phyloP scores from a whole-genome alignment of 768 basidiomycete species.

The Termitomyces titanicus region DNA sequence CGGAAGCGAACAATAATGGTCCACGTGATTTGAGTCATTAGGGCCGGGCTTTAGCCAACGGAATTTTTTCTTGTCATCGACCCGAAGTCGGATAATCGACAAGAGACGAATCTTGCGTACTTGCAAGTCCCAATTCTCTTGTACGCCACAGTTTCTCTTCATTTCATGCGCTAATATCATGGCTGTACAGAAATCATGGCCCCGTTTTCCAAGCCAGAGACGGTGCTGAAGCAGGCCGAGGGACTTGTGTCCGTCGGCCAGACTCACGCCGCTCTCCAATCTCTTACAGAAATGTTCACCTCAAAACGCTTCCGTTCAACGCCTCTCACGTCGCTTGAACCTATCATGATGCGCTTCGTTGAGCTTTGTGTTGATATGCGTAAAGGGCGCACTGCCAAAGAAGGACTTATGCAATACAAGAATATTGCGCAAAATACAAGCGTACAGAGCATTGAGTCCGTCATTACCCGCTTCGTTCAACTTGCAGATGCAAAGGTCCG shows the following conservation, averaged over 20 bases:
- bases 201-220: constrained; percentile 88
- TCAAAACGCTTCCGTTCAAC: constrained; percentile 94
- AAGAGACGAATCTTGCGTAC: constrained; percentile 8
- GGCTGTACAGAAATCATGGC: constrained; percentile 51
- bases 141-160: not conserved
- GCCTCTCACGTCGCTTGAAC: constrained; percentile 83
- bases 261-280: constrained; percentile 85
- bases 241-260: constrained; percentile 92
- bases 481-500: constrained; percentile 78
- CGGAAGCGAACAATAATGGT: not conserved
- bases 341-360: constrained; percentile 94
- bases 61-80: constrained; percentile 15
- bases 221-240: constrained; percentile 89
- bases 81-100: not conserved
- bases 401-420: constrained; percentile 96
- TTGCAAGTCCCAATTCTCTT: constrained; percentile 2
- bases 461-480: constrained; percentile 82
- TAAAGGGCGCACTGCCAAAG: constrained; percentile 90
- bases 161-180: not conserved
- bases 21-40: constrained; percentile 11
- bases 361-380: constrained; percentile 95
- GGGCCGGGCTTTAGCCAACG: constrained; percentile 12
- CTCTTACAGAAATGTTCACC: constrained; percentile 87
- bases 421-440: constrained; percentile 94
- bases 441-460: constrained; percentile 87